Conservation (phyloP, 2,329 filamentous ascomycete species). For the Apiospora malaysiana region DNA sequence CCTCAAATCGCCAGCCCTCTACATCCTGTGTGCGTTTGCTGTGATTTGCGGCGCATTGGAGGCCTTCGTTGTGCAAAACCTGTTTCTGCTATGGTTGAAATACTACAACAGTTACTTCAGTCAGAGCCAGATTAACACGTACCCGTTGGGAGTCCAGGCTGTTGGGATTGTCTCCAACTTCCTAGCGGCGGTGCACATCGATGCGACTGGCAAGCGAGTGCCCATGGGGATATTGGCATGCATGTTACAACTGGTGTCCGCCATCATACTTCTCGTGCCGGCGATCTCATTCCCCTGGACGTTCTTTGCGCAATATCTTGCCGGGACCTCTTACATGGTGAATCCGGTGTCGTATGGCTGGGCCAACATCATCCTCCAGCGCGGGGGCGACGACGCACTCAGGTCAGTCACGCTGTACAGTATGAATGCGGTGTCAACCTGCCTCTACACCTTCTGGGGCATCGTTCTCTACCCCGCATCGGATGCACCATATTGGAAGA, state of each 20-base stretch:
- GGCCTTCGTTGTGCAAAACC: constrained; percentile 35
- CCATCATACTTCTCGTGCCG: constrained; percentile 41
- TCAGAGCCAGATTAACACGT: constrained; percentile 42
- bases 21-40: constrained; percentile 46
- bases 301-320: constrained; percentile 45
- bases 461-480: constrained; percentile 48
- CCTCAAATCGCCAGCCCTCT: constrained; percentile 37
- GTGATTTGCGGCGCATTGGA: constrained; percentile 43
- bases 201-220: constrained; percentile 36
- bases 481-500: constrained; percentile 50
- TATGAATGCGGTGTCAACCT: constrained; percentile 47
- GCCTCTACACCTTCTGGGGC: constrained; percentile 52
- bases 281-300: constrained; percentile 38
- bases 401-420: constrained; percentile 46
- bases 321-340: constrained; percentile 47
- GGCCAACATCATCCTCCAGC: constrained; percentile 45
- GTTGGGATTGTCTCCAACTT: constrained; percentile 46
- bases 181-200: constrained; percentile 36
- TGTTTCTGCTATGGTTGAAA: constrained; percentile 24
- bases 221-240: constrained; percentile 43
- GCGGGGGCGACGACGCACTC: constrained; percentile 46
- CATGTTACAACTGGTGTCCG: constrained; percentile 40
- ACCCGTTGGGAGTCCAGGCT: constrained; percentile 35
- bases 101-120: constrained; percentile 27
- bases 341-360: constrained; percentile 46